These are phyloP conservation scores for Hysterium pulicare DNA, from an alignment of 2,329 filamentous ascomycete species.

Conservation along the genomic window DNA sequence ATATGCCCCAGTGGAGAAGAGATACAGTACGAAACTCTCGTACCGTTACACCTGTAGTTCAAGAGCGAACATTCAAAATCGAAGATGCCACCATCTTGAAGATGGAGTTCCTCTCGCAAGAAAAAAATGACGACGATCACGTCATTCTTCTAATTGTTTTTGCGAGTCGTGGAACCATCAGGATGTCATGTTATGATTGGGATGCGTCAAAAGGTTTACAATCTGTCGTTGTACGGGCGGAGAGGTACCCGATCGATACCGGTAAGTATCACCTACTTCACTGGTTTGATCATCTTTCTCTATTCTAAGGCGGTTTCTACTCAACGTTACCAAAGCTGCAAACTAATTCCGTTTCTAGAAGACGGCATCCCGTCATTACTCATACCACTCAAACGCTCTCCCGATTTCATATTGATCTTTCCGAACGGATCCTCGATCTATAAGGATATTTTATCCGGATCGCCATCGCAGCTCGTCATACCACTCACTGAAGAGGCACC, in stretches of 20 bases:
- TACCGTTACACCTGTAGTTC: constrained; percentile 53
- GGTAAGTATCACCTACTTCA: constrained; percentile 14
- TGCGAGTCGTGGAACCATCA: constrained; percentile 41
- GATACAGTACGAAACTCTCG: constrained; percentile 43
- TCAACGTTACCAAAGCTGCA: too few species aligned
- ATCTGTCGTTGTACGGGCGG: constrained; percentile 21
- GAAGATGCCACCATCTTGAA: constrained; percentile 72
- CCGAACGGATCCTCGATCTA: constrained; percentile 36
- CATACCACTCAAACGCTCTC: constrained; percentile 38
- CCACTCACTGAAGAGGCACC: constrained; percentile 36
- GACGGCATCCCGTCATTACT: constrained; percentile 37
- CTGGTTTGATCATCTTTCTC: too few species aligned
- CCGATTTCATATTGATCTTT: constrained; percentile 41
- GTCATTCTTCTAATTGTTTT: constrained; percentile 72
- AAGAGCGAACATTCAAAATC: constrained; percentile 48
- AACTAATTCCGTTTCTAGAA: too few species aligned
- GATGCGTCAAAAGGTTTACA: constrained; percentile 43
- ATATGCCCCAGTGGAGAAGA: constrained; percentile 50
- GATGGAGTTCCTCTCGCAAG: constrained; percentile 80
- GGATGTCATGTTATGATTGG: constrained; percentile 53
- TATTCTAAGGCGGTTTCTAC: too few species aligned
- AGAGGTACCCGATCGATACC: constrained; percentile 22
- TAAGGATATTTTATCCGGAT: constrained; percentile 40
- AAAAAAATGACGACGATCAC: constrained; percentile 61
- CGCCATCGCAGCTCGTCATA: constrained; percentile 18